A percentile compares a stretch with the other conserved stretches of the same genome.
These are phyloP conservation scores for Camelina laxa DNA, from an alignment of 345 rosid species.

Conservation along the genomic window DNA sequence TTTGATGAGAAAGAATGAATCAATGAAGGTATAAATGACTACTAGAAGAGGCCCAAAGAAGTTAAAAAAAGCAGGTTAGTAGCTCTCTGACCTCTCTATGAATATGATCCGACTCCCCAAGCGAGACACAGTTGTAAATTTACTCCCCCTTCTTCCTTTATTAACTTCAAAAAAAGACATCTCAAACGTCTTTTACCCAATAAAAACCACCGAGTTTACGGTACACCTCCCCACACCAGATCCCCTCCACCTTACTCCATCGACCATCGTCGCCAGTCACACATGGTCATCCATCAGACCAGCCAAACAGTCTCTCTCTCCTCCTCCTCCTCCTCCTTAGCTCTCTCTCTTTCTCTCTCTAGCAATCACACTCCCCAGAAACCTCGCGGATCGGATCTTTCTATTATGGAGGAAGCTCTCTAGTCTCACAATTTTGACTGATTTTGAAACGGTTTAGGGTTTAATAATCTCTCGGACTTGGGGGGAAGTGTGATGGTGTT, in stretches of 20 bases:
- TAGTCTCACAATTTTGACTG: conserved; percentile 38
- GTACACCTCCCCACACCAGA: conserved; percentile 46
- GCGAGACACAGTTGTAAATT: conserved; percentile 31
- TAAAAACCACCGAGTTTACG: conserved; percentile 27
- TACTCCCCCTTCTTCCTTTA: not conserved
- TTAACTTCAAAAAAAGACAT: conserved; percentile 34
- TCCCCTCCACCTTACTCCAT: conserved; percentile 2
- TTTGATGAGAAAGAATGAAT: too few relatives aligned
- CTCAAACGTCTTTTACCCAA: conserved; percentile 30
- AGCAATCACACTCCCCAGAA: conserved; percentile 54
- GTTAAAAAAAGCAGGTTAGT: not conserved
- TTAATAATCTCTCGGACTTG: not conserved
- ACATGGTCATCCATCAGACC: conserved; percentile 48
- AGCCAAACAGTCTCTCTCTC: conserved; percentile 37
- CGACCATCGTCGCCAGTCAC: conserved; percentile 35
- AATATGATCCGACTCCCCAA: conserved; percentile 32
- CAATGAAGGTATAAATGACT: too few relatives aligned
- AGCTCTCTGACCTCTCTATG: conserved; percentile 10
- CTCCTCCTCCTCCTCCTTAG: not conserved
- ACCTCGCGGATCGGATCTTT: conserved; percentile 70
- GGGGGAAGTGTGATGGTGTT: conserved; percentile 43
- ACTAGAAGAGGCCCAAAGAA: not conserved
- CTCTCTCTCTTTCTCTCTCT: conserved; percentile 37
- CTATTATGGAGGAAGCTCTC: conserved; percentile 27
- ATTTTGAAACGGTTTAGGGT: conserved; percentile 43